Evolutionary conservation across 1,139 yeast species (phyloP).

Genomic region (Waltiozyma sp.): DNA sequence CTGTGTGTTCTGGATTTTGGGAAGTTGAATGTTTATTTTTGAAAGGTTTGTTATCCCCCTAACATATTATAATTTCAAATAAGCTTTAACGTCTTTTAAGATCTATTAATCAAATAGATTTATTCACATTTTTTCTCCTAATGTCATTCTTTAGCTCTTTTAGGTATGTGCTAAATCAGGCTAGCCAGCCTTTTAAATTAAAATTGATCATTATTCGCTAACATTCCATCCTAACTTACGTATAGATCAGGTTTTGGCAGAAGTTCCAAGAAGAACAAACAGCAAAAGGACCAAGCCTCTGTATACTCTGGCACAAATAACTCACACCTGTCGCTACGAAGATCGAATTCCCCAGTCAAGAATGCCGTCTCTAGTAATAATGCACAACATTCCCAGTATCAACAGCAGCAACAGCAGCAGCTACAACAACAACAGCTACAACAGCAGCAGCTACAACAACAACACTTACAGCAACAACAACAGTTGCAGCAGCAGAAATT

Average conservation of each 20-base stretch:
- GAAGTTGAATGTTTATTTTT: too few relatives aligned
- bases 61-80: too few relatives aligned
- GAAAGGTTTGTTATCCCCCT: too few relatives aligned
- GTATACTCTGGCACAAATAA: slow-evolving; percentile 23
- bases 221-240: background rate
- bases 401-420: slow-evolving; percentile 10
- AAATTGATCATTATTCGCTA: background rate
- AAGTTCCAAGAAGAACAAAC: slow-evolving; percentile 28
- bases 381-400: slow-evolving; percentile 4
- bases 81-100: too few relatives aligned
- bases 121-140: background rate
- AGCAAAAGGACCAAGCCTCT: slow-evolving; percentile 18
- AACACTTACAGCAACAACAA: slow-evolving; percentile 7
- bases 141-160: slow-evolving; percentile 13
- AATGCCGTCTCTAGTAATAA: slow-evolving; percentile 8
- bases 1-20: too few relatives aligned
- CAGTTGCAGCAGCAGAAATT: slow-evolving; percentile 3
- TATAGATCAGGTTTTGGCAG: slow-evolving; percentile 27
- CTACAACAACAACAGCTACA: slow-evolving; percentile 2
- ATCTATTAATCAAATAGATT: too few relatives aligned
- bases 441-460: slow-evolving; percentile 2
- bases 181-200: too few relatives aligned
- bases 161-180: slow-evolving; percentile 4
- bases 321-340: slow-evolving; percentile 26
- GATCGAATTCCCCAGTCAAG: slow-evolving; percentile 24